Base-by-base conservation (phyloP, 306 rosid genomes). In the Datisca glomerata region DNA sequence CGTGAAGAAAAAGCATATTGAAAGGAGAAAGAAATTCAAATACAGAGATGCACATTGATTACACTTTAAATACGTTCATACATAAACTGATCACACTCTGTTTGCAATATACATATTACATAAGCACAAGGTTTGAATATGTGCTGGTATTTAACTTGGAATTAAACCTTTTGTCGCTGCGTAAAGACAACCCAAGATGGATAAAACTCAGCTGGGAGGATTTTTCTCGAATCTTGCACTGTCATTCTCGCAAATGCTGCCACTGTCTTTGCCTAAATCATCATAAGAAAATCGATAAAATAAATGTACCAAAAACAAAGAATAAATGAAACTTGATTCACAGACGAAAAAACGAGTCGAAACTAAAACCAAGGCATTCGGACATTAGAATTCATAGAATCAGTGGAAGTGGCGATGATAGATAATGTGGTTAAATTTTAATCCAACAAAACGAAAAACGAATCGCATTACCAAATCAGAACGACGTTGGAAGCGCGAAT, bases 131-230 rank as follows among this genome's bases (percentile, higher is more conserved):
- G n/a, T n/a, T n/a, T n/a, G n/a, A n/a, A n/a, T n/a, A n/a, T n/a
- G n/a, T n/a, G n/a, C n/a, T n/a, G n/a, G n/a, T n/a, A n/a, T n/a
- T n/a, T n/a, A n/a, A n/a, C n/a, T n/a, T n/a, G n/a, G n/a, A n/a
- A n/a, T n/a, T 74, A 51, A 60, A 86, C 81, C 93, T 87, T 87
- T 67, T 87, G 97, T 46, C 66, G 79, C 63, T 44, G 54, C 21
- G 85, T 37, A 64, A 82, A 87, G 5, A 71, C 79, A 40, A 87
- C 85, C 97, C 97, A 87, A 21, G 85, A 11, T 2, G 97, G 97
- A 57, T 72, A 87, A 49, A 55, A 69, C 24, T 74, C 64, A 16
- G 65, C 47, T 5, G 89, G 71, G 15, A 87, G 64, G 56, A 87
- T 55, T 18, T 66, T 80, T 57, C 79, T 79, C 3, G 93, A 87